Base-by-base conservation (phyloP, 306 rosid genomes). In the Spatholobus suberectus region DNA sequence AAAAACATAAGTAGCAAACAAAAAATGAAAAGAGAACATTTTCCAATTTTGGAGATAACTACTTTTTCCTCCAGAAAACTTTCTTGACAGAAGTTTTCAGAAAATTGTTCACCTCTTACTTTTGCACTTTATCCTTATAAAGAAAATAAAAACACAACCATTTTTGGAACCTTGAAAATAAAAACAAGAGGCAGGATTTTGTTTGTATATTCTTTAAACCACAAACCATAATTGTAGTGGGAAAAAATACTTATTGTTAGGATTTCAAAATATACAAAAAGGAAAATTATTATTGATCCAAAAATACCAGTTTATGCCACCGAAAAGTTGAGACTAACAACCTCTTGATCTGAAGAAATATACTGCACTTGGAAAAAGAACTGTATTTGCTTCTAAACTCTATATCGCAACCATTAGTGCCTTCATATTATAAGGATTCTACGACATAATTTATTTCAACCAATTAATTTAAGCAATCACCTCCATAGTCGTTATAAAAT, bases 401-500 rank as follows among this genome's bases (percentile, higher is more conserved):
- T 51, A 32, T 21, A 34, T 54, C 32, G 18, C 34, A 35, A 55
- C 68, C 21, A 35, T 74, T 13, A 74, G 20, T 27, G 67, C 43
- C 17, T 72, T 47, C 20, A 15, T 46, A 47, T 52, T 51, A 46
- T 20, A 18, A 49, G 13, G 24, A 49, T 49, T n/a, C 59, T 20
- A 51, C 17, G 1, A 51, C 62, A 23, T 70, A 49, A 59, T 51
- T 73, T n/a, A 73, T 73, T 73, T 73, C 77, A 73, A 37, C 27
- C 63, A 29, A 20, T 27, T 17, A 46, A 18, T 47, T 47, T 72
- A 47, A 13, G 9, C 62, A 47, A 27, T 29, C 26, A 73, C 46
- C 46, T 51, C 37, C 77, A 51, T 32, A 9, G 6, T 32, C 4
- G 1, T 3, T 63, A 32, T 13, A 63, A 63, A 34, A 17, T 4